phyloP scores from a whole-genome alignment of 805 yeast genomes.

The Candida odintsovae region DNA sequence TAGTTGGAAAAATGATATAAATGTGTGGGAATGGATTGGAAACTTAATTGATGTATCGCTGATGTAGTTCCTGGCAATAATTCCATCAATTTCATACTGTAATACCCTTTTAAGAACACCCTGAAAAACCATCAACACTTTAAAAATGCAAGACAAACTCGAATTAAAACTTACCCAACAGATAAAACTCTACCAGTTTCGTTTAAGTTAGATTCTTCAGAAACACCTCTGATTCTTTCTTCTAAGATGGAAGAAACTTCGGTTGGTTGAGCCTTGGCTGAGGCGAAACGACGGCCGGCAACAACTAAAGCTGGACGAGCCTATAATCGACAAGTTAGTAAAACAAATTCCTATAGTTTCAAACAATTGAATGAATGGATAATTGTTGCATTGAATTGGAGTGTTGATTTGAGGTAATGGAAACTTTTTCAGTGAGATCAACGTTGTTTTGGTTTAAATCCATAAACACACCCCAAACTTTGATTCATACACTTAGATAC shows the following conservation, averaged over 20 bases:
- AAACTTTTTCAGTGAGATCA: not conserved
- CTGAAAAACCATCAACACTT: not conserved
- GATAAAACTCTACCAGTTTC: constrained; percentile 99
- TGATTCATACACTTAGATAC: not conserved
- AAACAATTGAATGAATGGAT: not conserved
- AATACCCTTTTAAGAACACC: not conserved
- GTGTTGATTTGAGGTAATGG: not conserved
- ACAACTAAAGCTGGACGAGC: constrained; percentile 66
- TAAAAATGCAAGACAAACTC: not conserved
- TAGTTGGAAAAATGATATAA: not conserved
- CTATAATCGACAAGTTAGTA: constrained; percentile 32
- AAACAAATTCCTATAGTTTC: not conserved
- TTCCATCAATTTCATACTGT: too few species aligned
- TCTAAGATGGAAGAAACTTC: constrained; percentile 98
- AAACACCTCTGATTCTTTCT: constrained; percentile 98
- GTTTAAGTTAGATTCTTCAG: constrained; percentile 94
- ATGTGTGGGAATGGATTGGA: not conserved
- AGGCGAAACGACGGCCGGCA: constrained; percentile 82
- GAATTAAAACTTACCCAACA: constrained; percentile 66
- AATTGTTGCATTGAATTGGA: too few species aligned
- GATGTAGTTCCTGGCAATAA: too few species aligned
- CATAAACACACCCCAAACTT: not conserved
- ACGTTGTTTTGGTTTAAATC: not conserved
- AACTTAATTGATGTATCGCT: too few species aligned
- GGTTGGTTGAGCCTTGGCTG: constrained; percentile 94